Evolutionary conservation across 768 basidiomycete genomes (phyloP), one percentile per base, ranked within the genome.

Genomic region (Boletus rubescentipes): DNA sequence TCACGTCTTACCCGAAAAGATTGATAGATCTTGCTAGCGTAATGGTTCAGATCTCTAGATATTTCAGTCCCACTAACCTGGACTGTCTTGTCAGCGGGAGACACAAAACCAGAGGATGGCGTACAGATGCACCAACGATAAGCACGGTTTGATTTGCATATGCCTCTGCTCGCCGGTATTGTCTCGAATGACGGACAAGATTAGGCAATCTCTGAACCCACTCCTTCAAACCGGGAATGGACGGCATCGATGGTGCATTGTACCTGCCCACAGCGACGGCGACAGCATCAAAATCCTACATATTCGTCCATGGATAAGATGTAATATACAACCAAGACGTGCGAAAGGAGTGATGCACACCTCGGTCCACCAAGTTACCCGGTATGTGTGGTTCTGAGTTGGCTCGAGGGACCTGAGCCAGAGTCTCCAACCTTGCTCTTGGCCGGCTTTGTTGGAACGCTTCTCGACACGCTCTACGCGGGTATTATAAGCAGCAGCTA

Each of bases 391-490:
- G 0, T 20, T 31, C 5, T 51, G 65, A 1, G 57, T 58, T 30
- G 53, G 38, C 16, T 55, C 39, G 4, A 55, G 38, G 9, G 38
- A 40, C 29, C 21, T 45, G 32, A 59, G 37, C 58, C 57, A 59
- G 21, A 59, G 58, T 34, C 57, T 40, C 58, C 57, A 59, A 9
- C 58, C 58, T 14, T 46, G 57, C 18, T 55, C 54, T 35, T 55
- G 37, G 6, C 37, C 51, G 2, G 34, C 30, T 30, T 54, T 5
- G 51, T 72, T 61, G 20, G 61, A 45, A 0, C 67, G 59, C 52
- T 80, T 81, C 53, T 78, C 72, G 30, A 76, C 65, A 14, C 62
- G 64, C 50, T 81, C 79, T 8, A 82, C 78, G 12, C 79, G 75
- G 0, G 79, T 81, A 61, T 77, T 77, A 63, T 76, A 80, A 3